phyloP scores from a whole-genome alignment of 192 early-diverging fungal species.

The Paraglomus occultum region DNA sequence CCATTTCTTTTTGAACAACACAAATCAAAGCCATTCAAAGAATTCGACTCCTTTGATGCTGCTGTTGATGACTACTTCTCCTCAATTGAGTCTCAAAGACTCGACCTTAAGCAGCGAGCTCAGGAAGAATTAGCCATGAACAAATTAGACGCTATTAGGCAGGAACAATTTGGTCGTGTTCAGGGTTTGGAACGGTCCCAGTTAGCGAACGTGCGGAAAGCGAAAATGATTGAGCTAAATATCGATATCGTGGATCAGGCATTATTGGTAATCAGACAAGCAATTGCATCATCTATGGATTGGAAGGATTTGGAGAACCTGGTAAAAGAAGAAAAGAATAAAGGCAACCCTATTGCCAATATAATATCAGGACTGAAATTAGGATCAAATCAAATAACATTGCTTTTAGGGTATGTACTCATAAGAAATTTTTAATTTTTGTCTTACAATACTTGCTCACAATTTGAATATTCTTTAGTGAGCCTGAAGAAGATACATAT shows the following conservation, averaged over 20 bases:
- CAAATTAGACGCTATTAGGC: slow-evolving; percentile 80
- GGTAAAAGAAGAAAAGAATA: slow-evolving; percentile 75
- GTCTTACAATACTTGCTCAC: too few species aligned
- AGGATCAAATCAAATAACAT: slow-evolving; percentile 74
- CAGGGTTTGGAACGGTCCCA: slow-evolving; percentile 72
- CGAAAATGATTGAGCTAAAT: slow-evolving; percentile 85
- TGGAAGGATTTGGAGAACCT: slow-evolving; percentile 93
- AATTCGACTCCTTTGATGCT: slow-evolving; percentile 76
- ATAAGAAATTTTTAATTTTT: background rate
- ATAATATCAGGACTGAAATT: slow-evolving; percentile 76
- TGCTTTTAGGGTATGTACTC: slow-evolving; percentile 52
- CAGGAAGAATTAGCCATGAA: slow-evolving; percentile 75
- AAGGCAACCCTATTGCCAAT: slow-evolving; percentile 77
- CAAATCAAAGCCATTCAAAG: slow-evolving; percentile 43
- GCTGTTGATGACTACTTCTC: slow-evolving; percentile 94
- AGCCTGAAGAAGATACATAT: slow-evolving; percentile 56
- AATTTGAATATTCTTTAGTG: slow-evolving; percentile 46
- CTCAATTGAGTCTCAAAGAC: slow-evolving; percentile 80
- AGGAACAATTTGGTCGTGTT: slow-evolving; percentile 78
- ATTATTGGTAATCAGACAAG: slow-evolving; percentile 82
- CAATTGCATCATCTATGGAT: slow-evolving; percentile 90
- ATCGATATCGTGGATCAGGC: slow-evolving; percentile 83
- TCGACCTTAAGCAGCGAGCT: slow-evolving; percentile 64
- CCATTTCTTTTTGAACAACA: slow-evolving; percentile 72
- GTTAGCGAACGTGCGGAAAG: slow-evolving; percentile 65